Conservation (phyloP, 2,329 filamentous ascomycete species). For the Chaetoscypha palmicola region DNA sequence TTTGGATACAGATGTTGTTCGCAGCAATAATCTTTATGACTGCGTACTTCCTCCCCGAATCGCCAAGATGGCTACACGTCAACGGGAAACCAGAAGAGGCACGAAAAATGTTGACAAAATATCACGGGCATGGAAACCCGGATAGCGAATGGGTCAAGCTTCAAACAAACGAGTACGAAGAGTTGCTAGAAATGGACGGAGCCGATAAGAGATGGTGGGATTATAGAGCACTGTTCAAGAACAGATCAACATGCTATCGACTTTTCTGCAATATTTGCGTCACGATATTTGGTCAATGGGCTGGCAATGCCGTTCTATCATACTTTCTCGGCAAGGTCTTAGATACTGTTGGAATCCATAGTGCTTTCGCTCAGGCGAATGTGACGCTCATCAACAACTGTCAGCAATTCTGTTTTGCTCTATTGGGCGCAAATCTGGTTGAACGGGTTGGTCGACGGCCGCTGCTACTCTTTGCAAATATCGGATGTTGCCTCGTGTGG, state of each 20-base stretch:
- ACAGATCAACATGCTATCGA: constrained; percentile 40
- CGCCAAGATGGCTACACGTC: constrained; percentile 54
- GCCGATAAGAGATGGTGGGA: constrained; percentile 51
- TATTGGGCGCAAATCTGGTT: constrained; percentile 48
- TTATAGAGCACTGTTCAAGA: constrained; percentile 46
- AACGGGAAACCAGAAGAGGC: constrained; percentile 47
- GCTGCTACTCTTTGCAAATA: constrained; percentile 44
- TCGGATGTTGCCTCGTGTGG: constrained; percentile 43
- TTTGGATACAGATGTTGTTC: constrained; percentile 42
- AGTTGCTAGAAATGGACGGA: constrained; percentile 42
- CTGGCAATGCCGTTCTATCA: constrained; percentile 37
- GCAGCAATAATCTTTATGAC: constrained; percentile 39
- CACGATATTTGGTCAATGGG: constrained; percentile 47
- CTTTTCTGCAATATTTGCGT: constrained; percentile 46
- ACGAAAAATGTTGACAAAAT: constrained; percentile 45
- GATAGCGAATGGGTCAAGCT: constrained; percentile 45
- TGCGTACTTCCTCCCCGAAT: constrained; percentile 52
- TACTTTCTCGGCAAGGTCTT: constrained; percentile 50
- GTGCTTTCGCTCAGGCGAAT: constrained; percentile 43
- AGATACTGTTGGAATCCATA: constrained; percentile 42
- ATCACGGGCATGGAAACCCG: constrained; percentile 45
- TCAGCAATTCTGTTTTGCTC: constrained; percentile 47
- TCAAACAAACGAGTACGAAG: constrained; percentile 41
- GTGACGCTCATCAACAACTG: constrained; percentile 48
- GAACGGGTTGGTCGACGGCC: constrained; percentile 52